Evolutionary conservation across 306 rosid genomes (phyloP).

Genomic region (Dryas alaskensis): DNA sequence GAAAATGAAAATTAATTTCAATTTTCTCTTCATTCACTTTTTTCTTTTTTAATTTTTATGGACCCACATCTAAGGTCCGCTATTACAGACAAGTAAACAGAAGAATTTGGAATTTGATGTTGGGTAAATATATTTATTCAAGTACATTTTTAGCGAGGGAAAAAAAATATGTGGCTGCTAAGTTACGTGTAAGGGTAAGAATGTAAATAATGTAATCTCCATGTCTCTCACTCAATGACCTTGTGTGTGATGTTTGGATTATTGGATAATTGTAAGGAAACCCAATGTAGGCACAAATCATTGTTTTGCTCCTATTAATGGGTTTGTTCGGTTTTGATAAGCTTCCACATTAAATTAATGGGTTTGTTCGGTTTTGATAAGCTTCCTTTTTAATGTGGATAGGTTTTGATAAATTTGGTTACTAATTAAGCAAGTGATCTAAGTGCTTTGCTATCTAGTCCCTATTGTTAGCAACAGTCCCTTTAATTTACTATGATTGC

Average conservation of each 20-base stretch:
- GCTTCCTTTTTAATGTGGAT: no score
- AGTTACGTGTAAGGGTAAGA: not conserved
- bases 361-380: no score
- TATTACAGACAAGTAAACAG: not conserved
- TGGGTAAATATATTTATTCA: slow-evolving; percentile 13
- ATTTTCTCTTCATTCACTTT: slow-evolving; percentile 9
- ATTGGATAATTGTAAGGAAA: no score
- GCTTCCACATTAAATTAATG: no score
- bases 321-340: no score
- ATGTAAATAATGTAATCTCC: slow-evolving; percentile 4
- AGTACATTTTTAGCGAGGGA: slow-evolving; percentile 3
- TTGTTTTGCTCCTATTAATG: no score
- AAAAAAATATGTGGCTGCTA: not conserved
- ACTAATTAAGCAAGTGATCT: no score
- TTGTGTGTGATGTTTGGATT: not conserved
- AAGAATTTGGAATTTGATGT: not conserved
- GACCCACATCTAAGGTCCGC: not conserved
- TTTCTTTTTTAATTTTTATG: not conserved
- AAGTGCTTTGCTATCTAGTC: no score
- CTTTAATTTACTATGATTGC: no score
- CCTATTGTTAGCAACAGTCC: no score
- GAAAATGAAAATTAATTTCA: slow-evolving; percentile 11
- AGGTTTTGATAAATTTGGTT: no score
- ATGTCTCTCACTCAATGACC: not conserved
- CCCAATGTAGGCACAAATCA: no score